Conservation (phyloP, 805 yeast genomes). For the Kodamaea kaohsiungensis region DNA sequence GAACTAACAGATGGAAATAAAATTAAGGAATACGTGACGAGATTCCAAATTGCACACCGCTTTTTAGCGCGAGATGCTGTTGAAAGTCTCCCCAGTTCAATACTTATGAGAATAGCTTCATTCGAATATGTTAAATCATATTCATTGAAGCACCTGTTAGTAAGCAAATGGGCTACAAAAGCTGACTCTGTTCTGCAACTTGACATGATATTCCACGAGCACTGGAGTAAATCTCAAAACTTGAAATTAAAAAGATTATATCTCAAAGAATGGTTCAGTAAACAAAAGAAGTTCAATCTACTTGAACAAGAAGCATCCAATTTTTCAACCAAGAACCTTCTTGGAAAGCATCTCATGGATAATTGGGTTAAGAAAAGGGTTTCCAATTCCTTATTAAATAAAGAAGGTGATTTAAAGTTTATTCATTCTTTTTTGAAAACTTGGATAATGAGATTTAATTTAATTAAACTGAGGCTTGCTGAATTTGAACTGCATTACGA, state of each 20-base stretch:
- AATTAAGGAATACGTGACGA: slow-evolving; percentile 22
- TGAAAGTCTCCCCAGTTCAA: slow-evolving; percentile 15
- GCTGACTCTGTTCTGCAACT: not conserved
- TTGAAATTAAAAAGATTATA: not conserved
- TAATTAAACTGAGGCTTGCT: not conserved
- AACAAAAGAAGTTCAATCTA: not conserved
- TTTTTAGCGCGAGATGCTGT: slow-evolving; percentile 14
- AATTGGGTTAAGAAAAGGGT: not conserved
- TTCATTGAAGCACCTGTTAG: not conserved
- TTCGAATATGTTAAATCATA: slow-evolving; percentile 13
- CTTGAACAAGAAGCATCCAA: slow-evolving; percentile 4
- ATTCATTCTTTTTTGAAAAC: not conserved
- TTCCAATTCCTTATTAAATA: not conserved
- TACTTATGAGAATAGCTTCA: slow-evolving; percentile 33
- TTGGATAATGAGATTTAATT: not conserved
- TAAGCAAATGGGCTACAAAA: not conserved
- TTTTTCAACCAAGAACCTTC: slow-evolving; percentile 1
- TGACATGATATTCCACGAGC: not conserved
- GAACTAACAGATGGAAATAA: slow-evolving; percentile 13
- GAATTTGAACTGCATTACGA: not conserved
- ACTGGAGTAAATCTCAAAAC: not conserved
- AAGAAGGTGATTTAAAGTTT: not conserved
- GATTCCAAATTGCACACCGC: slow-evolving; percentile 25
- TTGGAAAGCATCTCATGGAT: not conserved
- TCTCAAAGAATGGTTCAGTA: slow-evolving; percentile 1